Evolutionary conservation across 768 basidiomycete species (phyloP), one percentile per base, ranked within the genome.

Genomic region (Russula sp.): DNA sequence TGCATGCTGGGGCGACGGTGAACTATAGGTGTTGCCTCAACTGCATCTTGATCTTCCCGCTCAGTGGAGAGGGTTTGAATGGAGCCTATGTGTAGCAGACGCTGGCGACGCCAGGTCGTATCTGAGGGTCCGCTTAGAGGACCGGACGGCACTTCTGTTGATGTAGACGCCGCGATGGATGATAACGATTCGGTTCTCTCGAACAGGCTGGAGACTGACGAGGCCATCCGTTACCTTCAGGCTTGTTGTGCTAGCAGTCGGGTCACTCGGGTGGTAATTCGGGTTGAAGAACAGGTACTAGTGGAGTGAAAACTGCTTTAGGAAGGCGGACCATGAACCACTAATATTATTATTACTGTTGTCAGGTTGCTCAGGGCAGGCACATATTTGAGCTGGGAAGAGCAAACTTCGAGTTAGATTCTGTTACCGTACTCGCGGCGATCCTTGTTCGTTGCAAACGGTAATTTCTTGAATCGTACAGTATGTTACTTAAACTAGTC

Each of bases 51-150:
- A 20, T 71, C 63, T 27, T 62, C 54, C 10, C 40, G 52, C 39
- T 63, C 59, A 27, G 53, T 27, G 18, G 56, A 60, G 62, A 63
- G 20, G 35, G 64, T 22, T 52, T 61, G 40, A 4, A 61, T 37
- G 14, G 59, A 66, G 18, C 85, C 84, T 39, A 88, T 83, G 40
- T 76, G 77, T 6, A 86, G 77, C 14, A 88, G 75, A 44, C 87
- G 79, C 63, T 84, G 76, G 31, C 87, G 78, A 57, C 86, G 79
- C 83, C 82, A 84, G 31, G 79, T 77, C 3, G 83, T 85, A 18
- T 80, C 75, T 3, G 84, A 81, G 0, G 87, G 84, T 0, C 78
- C 79, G 60, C 75, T 73, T 45, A 80, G 70, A 6, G 78, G 77
- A 31, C 75, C 78, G 4, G 72, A 67, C 1, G 74, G 75, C 14